Evolutionary conservation across 2,329 filamentous ascomycete genomes (phyloP), one percentile per base, ranked within the genome.

Genomic region (Claviceps fusiformis): DNA sequence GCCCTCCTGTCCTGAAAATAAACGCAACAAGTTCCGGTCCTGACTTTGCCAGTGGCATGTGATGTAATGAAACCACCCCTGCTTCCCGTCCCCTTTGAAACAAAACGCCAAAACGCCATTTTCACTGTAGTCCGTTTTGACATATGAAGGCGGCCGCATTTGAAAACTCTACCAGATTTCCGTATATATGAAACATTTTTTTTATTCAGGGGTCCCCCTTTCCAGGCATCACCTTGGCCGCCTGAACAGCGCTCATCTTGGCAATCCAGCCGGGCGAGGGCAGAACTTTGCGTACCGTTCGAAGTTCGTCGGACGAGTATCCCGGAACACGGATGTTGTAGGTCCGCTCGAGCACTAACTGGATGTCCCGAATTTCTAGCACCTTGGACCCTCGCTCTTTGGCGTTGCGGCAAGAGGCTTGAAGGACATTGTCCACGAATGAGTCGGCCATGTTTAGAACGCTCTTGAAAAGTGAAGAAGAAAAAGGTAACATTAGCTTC

Each of bases 241-340:
- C 92, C 71, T 95, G 90, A 17, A 98, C 86, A 29, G 93, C 92
- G 64, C 90, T 92, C 86, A 98, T 95, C 77, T 98, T 98, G 61
- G 87, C 86, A 59, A 93, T 92, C 90, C 93, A 98, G 27, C 83
- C 87, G 17, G 86, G 75, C 24, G 89, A 85, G 2, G 93, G 93
- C 67, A 93, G 87, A 54, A 95, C 86, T 75, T 96, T 96, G 68
- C 91, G 85, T 35, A 97, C 92, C 0, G 90, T 96, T 56, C 93
- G 85, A 57, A 96, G 81, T 71, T 98, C 93, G 66, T 98, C 93
- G 3, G 90, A 88, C 0, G 89, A 89, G 71, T 95, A 97, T 13
- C 93, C 93, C 0, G 93, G 93, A 56, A 98, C 90, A 55, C 88
- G 86, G 64, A 93, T 92, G 70, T 93, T 93, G 77, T 90, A 92